Conservation (phyloP, 1,139 yeast species). For the Blastobotrys ciferrii region DNA sequence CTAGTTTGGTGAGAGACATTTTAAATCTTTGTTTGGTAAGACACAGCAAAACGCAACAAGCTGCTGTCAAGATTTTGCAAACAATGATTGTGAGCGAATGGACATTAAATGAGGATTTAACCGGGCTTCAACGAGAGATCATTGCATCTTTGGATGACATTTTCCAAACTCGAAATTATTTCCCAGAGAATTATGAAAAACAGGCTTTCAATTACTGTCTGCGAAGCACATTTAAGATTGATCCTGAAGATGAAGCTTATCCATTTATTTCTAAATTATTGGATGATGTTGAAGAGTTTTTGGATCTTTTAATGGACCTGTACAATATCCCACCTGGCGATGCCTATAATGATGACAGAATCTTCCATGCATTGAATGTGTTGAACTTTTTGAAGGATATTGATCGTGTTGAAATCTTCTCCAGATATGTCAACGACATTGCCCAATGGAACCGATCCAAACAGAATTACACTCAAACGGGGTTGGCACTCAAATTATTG, state of each 20-base stretch:
- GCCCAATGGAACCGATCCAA: constrained; percentile 62
- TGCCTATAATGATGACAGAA: constrained; percentile 84
- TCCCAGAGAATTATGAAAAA: constrained; percentile 57
- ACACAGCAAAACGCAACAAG: constrained; percentile 58
- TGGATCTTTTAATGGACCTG: constrained; percentile 65
- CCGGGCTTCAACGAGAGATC: constrained; percentile 59
- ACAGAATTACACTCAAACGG: constrained; percentile 75
- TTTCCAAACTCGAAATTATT: constrained; percentile 52
- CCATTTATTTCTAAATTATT: constrained; percentile 52
- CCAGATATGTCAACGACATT: constrained; percentile 72
- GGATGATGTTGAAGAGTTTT: constrained; percentile 58
- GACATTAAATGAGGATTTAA: constrained; percentile 55
- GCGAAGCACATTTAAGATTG: constrained; percentile 53
- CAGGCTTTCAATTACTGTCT: constrained; percentile 51
- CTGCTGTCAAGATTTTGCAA: constrained; percentile 71
- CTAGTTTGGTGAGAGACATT: constrained; percentile 62
- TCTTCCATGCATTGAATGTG: constrained; percentile 74
- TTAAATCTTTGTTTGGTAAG: constrained; percentile 69
- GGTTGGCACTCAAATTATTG: constrained; percentile 70
- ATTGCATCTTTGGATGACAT: constrained; percentile 56
- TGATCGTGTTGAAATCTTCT: constrained; percentile 75
- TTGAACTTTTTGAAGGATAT: constrained; percentile 76
- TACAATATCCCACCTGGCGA: constrained; percentile 75
- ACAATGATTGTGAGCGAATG: constrained; percentile 67
- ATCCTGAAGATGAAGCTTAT: constrained; percentile 66